These are phyloP conservation scores for Isatis lusitanica DNA, from an alignment of 441 rosid species.

Conservation along the genomic window DNA sequence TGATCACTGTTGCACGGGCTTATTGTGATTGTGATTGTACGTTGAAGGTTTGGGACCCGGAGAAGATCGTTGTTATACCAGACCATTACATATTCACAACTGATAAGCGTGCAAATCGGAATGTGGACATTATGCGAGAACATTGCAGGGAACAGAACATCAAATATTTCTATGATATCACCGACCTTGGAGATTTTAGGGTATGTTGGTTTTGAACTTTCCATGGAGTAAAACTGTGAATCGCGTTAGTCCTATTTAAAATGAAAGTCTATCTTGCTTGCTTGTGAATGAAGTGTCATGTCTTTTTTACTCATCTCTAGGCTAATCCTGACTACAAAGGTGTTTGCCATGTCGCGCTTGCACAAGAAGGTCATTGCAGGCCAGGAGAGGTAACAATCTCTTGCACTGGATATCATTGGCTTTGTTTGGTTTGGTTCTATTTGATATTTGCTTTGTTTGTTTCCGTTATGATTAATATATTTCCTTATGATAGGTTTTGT, in stretches of 20 bases:
- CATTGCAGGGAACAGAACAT: conserved; percentile 85
- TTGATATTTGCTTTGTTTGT: neutral
- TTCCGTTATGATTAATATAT: neutral
- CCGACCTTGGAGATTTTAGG: conserved; percentile 82
- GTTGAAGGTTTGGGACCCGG: conserved; percentile 92
- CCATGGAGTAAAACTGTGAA: neutral
- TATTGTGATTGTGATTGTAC: neutral
- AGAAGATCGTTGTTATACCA: conserved; percentile 90
- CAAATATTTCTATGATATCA: conserved; percentile 94
- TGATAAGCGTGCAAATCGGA: conserved; percentile 95
- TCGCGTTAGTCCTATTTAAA: neutral
- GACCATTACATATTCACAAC: conserved; percentile 96
- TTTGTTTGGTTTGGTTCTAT: neutral
- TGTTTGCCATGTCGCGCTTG: conserved; percentile 95
- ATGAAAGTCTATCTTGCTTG: neutral
- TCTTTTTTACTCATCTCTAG: conserved; percentile 33
- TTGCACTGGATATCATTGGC: neutral
- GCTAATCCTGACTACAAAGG: conserved; percentile 97
- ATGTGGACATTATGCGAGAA: conserved; percentile 93
- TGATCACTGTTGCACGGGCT: neutral
- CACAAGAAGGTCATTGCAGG: conserved; percentile 99
- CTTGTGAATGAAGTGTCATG: too few species aligned
- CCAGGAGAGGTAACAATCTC: conserved; percentile 80
- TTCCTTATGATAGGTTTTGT: conserved; percentile 59
- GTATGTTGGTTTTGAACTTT: conserved; percentile 37